Evolutionary conservation across 768 basidiomycete species (phyloP), one percentile per base, ranked within the genome.

Genomic region (Postia placenta): DNA sequence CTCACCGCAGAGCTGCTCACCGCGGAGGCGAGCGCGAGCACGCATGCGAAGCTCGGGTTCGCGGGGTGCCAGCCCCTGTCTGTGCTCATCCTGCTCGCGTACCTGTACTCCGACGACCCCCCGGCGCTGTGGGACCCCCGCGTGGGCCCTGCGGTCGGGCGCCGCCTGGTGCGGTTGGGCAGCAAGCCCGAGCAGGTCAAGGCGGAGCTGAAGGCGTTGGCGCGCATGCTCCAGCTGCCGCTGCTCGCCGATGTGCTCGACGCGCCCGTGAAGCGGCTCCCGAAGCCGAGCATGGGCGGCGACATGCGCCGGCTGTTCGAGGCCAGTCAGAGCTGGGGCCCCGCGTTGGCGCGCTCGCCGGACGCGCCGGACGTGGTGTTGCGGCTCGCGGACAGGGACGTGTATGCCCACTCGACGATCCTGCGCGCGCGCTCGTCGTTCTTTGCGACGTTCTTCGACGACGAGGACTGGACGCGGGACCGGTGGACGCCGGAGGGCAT

Each of bases 51-150:
- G 17, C 61, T 87, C 1, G 61, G 62, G 15, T 57, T 95, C 38
- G 60, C 69, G 0, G 80, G 80, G 1, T 80, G 79, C 52, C 77
- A 81, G 39, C 74, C 85, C 0, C 67, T 94, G 5, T 69, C 90
- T 0, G 65, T 85, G 14, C 75, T 96, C 14, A 74, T 95, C 19
- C 69, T 97, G 17, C 64, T 96, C 17, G 75, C 82, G 20, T 97
- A 92, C 59, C 65, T 97, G n/a, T 97, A 97, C 65, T 77, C 87
- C 1, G 95, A 99, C 62, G 77, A 83, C 35, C 65, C 94, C 1
- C 70, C 90, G 11, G 82, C 90, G 0, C 64, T 93, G 12, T 94
- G 92, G 90, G 93, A 98, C 62, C 72, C 74, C 11, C 79, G 92
- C 15, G 72, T 89, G 11, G 73, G 68, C 0, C 49, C 48, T 27